Conservation (phyloP, 306 rosid genomes). For the Mimosa pudica region DNA sequence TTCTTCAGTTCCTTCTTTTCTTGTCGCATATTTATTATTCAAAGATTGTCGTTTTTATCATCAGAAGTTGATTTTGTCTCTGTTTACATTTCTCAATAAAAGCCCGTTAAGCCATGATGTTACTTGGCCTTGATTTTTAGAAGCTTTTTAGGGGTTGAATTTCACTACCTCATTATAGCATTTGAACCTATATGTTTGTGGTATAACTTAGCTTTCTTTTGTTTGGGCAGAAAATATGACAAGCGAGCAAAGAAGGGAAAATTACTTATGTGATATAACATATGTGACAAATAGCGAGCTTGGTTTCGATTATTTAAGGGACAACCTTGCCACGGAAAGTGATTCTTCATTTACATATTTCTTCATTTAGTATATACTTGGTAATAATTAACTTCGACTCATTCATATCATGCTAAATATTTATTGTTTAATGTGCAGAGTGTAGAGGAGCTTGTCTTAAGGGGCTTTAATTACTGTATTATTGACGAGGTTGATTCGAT, state of each 20-base stretch:
- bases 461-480: slow-evolving; percentile 84
- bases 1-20: slow-evolving; percentile 30
- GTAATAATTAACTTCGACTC: slow-evolving; percentile 15
- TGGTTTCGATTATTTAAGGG: slow-evolving; percentile 96
- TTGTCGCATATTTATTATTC: neutral
- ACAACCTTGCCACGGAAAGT: slow-evolving; percentile 99
- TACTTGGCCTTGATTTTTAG: slow-evolving; percentile 4
- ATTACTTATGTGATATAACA: slow-evolving; percentile 87
- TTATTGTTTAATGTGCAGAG: slow-evolving; percentile 65
- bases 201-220: slow-evolving; percentile 35
- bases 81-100: slow-evolving; percentile 17
- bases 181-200: slow-evolving; percentile 25
- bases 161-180: neutral
- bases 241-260: slow-evolving; percentile 90
- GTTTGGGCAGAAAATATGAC: slow-evolving; percentile 91
- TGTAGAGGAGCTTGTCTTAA: slow-evolving; percentile 91
- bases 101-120: slow-evolving; percentile 4
- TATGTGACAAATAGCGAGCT: slow-evolving; percentile 97
- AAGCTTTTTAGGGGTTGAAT: slow-evolving; percentile 4
- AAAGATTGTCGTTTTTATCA: slow-evolving; percentile 20
- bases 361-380: slow-evolving; percentile 33
- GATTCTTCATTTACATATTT: slow-evolving; percentile 61
- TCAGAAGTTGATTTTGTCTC: slow-evolving; percentile 7
- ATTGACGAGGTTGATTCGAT: slow-evolving; percentile 99
- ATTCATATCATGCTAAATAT: slow-evolving; percentile 36